Evolutionary conservation across 192 early-diverging fungal species (phyloP).

Genomic region (Coemansia reversa): DNA sequence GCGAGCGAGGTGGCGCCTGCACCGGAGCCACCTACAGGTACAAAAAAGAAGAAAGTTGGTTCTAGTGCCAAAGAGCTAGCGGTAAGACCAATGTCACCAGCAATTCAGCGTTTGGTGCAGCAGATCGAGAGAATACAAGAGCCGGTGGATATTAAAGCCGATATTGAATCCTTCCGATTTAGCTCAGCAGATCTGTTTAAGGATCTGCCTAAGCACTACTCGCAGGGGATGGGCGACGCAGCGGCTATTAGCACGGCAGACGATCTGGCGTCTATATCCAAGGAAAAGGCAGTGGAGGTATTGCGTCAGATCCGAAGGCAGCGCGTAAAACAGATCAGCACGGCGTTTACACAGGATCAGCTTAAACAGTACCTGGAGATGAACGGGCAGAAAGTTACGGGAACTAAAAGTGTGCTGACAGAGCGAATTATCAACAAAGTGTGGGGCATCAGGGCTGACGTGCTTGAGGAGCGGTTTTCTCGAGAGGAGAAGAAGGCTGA

Average conservation of each 20-base stretch:
- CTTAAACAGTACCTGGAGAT: constrained; percentile 28
- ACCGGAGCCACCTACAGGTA: not conserved
- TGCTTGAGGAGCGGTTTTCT: constrained; percentile 13
- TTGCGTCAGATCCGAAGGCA: constrained; percentile 13
- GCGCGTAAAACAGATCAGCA: constrained; percentile 9
- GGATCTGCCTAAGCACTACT: constrained; percentile 20
- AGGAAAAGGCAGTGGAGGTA: not conserved
- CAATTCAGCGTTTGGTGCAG: constrained; percentile 16
- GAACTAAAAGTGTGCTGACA: constrained; percentile 26
- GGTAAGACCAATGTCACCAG: constrained; percentile 25
- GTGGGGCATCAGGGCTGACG: constrained; percentile 32
- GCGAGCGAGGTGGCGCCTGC: not conserved
- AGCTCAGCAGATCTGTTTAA: constrained; percentile 23
- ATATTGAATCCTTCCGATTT: constrained; percentile 38
- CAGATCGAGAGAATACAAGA: constrained; percentile 8
- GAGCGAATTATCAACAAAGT: constrained; percentile 34
- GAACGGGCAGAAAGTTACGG: constrained; percentile 5
- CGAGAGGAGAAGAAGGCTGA: constrained; percentile 6
- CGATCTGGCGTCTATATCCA: constrained; percentile 11
- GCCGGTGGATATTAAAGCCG: constrained; percentile 7
- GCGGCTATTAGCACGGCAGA: not conserved
- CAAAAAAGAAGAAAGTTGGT: not conserved
- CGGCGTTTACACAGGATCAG: constrained; percentile 22
- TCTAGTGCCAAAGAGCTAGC: constrained; percentile 4
- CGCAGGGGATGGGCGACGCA: constrained; percentile 4